These are phyloP conservation scores for Pseudotsuga menziesii DNA, from an alignment of 75 land plant genomes.

Conservation along the genomic window DNA sequence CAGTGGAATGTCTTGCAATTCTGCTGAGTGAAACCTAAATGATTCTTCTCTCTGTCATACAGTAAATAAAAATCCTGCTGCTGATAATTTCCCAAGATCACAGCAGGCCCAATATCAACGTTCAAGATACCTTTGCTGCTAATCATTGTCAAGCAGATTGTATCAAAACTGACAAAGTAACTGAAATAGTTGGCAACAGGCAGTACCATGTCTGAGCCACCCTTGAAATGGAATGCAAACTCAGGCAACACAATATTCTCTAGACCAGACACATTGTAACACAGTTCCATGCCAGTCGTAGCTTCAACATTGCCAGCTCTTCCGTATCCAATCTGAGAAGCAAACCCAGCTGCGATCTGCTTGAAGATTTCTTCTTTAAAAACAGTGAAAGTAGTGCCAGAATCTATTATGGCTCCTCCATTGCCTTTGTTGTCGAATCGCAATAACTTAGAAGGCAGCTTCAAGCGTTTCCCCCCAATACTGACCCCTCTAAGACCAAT, in stretches of 20 bases:
- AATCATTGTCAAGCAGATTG: constrained; percentile 25
- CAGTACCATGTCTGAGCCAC: constrained; percentile 50
- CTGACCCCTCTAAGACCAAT: constrained; percentile 31
- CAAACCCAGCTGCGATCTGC: constrained; percentile 20
- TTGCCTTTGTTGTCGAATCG: constrained; percentile 18
- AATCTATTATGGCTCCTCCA: constrained; percentile 66
- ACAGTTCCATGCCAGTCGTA: constrained; percentile 38
- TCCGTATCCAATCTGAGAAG: constrained; percentile 8
- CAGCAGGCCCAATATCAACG: constrained; percentile 30
- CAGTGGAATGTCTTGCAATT: constrained; percentile 4
- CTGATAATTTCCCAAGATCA: constrained; percentile 63
- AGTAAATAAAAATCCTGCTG: constrained; percentile 61
- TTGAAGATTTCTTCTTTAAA: constrained; percentile 17
- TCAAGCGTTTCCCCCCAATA: constrained; percentile 38
- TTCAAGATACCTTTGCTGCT: constrained; percentile 11
- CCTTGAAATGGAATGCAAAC: constrained; percentile 46
- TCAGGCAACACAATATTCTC: constrained; percentile 19
- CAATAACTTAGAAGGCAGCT: constrained; percentile 35
- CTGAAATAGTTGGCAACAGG: constrained; percentile 40
- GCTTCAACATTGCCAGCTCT: constrained; percentile 28
- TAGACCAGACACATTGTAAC: constrained; percentile 29
- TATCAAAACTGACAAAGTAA: constrained; percentile 14
- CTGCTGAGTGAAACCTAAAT: constrained; percentile 49
- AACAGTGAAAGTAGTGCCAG: constrained; percentile 60
- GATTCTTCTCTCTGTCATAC: constrained; percentile 50